Conservation (phyloP, 2,329 filamentous ascomycete genomes). For the Xylariaceae sp. region DNA sequence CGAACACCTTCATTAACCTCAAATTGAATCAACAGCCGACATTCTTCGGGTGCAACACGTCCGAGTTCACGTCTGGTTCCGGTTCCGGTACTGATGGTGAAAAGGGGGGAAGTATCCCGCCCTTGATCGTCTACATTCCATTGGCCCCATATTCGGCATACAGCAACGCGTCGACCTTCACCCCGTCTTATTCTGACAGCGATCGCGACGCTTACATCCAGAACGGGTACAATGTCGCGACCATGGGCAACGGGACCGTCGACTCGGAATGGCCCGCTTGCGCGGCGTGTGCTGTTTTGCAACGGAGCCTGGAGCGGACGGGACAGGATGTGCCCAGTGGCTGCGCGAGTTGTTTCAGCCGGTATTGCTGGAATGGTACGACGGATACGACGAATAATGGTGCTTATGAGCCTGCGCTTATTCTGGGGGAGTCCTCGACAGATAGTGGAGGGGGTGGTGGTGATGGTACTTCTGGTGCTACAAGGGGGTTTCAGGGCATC, state of each 20-base stretch:
- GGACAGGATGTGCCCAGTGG: conserved; percentile 63
- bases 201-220: conserved; percentile 76
- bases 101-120: conserved; percentile 38
- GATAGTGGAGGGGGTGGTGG: conserved; percentile 6
- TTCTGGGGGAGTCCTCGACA: conserved; percentile 14
- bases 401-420: conserved; percentile 39
- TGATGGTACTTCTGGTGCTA: conserved; percentile 6
- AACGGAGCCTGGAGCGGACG: conserved; percentile 70
- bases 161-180: conserved; percentile 79
- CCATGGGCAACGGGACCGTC: conserved; percentile 73
- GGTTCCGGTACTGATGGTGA: no score
- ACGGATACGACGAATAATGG: conserved; percentile 26
- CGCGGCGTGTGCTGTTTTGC: conserved; percentile 82
- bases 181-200: conserved; percentile 56
- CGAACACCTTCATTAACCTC: conserved; percentile 74
- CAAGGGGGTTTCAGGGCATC: no score
- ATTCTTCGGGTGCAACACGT: conserved; percentile 74
- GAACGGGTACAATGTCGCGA: conserved; percentile 83
- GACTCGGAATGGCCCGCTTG: conserved; percentile 76
- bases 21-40: conserved; percentile 70
- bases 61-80: conserved; percentile 45
- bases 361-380: conserved; percentile 94
- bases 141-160: conserved; percentile 74
- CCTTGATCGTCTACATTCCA: conserved; percentile 82
- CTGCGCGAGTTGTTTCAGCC: conserved; percentile 71